A percentile compares a stretch with the other conserved stretches of the same genome.
These are phyloP conservation scores for Colletotrichum sp. DNA, from an alignment of 2,329 filamentous ascomycete genomes.

Conservation along the genomic window DNA sequence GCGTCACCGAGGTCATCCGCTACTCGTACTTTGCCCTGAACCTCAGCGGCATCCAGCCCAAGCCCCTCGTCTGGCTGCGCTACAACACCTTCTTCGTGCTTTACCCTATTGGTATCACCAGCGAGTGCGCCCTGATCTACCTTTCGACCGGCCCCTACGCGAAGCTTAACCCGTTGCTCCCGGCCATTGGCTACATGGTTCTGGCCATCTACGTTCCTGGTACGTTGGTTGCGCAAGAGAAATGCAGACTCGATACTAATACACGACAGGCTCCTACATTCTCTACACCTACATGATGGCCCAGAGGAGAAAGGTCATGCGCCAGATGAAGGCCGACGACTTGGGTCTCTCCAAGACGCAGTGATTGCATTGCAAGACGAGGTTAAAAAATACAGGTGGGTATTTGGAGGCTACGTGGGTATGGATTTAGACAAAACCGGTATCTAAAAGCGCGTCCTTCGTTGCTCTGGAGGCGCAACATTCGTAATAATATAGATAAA, in stretches of 20 bases:
- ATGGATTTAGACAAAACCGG: slow-evolving; percentile 14
- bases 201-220: slow-evolving; percentile 81
- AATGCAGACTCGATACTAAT: not conserved
- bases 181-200: slow-evolving; percentile 67
- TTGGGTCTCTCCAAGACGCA: slow-evolving; percentile 17
- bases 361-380: not conserved
- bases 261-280: slow-evolving; percentile 70
- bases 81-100: slow-evolving; percentile 94
- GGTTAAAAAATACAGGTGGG: not conserved
- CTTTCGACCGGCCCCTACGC: slow-evolving; percentile 66
- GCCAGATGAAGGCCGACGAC: slow-evolving; percentile 58
- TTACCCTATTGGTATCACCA: slow-evolving; percentile 89
- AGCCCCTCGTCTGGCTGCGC: slow-evolving; percentile 76
- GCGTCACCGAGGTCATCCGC: slow-evolving; percentile 87
- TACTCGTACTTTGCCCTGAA: slow-evolving; percentile 90
- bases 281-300: slow-evolving; percentile 95
- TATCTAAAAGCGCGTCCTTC: not conserved
- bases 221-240: slow-evolving; percentile 43
- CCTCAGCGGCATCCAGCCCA: slow-evolving; percentile 67
- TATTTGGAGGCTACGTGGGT: slow-evolving; percentile 3
- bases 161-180: slow-evolving; percentile 51
- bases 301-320: slow-evolving; percentile 82
- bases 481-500: not conserved
- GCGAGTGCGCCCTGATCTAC: slow-evolving; percentile 84
- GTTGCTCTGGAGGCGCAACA: not conserved